Evolutionary conservation across 495 filamentous ascomycete species (phyloP).

Genomic region (Hyaloscypha variabilis): DNA sequence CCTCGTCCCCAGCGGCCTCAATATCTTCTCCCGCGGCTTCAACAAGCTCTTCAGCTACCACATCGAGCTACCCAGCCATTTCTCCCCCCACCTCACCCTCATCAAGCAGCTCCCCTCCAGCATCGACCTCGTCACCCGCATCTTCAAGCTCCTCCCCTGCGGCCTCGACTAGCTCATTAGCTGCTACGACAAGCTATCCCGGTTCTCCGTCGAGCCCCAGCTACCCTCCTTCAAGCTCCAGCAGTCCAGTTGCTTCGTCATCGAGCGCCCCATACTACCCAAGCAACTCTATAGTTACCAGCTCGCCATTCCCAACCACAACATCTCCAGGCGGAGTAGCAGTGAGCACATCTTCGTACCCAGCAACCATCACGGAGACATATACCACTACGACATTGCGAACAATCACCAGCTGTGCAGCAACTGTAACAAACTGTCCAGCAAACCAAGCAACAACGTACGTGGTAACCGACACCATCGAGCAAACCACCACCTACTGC

Average conservation of each 20-base stretch:
- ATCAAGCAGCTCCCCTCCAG: too few species aligned
- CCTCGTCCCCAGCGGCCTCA: slow-evolving; percentile 6
- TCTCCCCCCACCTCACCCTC: background rate
- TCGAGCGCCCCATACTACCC: background rate
- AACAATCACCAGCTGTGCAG: slow-evolving; percentile 17
- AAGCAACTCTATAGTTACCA: background rate
- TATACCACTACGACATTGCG: slow-evolving; percentile 13
- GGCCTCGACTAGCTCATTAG: background rate
- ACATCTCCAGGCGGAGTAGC: slow-evolving; percentile 54
- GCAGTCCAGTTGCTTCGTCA: background rate
- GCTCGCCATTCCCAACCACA: slow-evolving; percentile 30
- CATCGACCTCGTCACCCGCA: too few species aligned
- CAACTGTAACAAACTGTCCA: slow-evolving; percentile 23
- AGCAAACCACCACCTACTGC: background rate
- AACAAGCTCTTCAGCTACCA: slow-evolving; percentile 7
- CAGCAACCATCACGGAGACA: slow-evolving; percentile 22
- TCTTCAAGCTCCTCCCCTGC: slow-evolving; percentile 11
- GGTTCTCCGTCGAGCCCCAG: background rate
- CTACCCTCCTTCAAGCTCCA: too few species aligned
- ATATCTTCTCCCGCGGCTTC: slow-evolving; percentile 7
- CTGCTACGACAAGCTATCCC: background rate
- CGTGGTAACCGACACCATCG: background rate
- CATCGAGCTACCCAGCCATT: slow-evolving; percentile 10
- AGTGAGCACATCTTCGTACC: slow-evolving; percentile 52
- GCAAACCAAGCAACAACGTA: background rate